Percentiles rank a stretch among this genome's conserved stretches.
Conservation (phyloP, 768 basidiomycete species). For the Phaeotremella skinneri region DNA sequence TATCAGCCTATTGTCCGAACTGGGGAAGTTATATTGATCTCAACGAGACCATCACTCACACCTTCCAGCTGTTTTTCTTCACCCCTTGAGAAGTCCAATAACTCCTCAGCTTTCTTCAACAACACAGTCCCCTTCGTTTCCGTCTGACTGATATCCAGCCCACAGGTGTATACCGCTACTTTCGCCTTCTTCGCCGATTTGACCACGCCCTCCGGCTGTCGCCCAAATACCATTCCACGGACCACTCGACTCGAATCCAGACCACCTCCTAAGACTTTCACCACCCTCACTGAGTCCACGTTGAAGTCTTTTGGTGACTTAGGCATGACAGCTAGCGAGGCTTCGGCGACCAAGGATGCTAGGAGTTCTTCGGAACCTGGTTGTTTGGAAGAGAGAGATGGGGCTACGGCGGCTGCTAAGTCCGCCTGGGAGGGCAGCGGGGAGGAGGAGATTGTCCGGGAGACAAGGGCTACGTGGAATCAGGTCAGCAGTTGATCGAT, state of each 20-base stretch:
- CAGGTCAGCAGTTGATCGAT: constrained; percentile 2
- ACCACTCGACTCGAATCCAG: constrained; percentile 82
- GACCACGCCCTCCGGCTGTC: constrained; percentile 85
- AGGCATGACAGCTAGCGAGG: constrained; percentile 83
- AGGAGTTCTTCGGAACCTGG: constrained; percentile 88
- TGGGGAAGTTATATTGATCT: background rate
- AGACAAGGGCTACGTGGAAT: constrained; percentile 28
- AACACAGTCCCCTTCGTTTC: constrained; percentile 99
- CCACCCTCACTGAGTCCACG: constrained; percentile 95
- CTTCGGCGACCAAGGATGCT: constrained; percentile 82
- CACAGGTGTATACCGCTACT: constrained; percentile 91
- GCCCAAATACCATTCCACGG: constrained; percentile 95
- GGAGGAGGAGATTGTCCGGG: constrained; percentile 46
- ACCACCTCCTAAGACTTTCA: constrained; percentile 96
- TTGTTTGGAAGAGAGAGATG: constrained; percentile 94
- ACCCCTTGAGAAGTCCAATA: constrained; percentile 92
- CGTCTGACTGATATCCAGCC: constrained; percentile 89
- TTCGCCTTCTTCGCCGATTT: constrained; percentile 83
- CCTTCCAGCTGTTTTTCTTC: constrained; percentile 97
- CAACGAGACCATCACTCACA: constrained; percentile 45
- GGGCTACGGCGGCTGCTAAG: constrained; percentile 72
- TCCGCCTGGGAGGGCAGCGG: constrained; percentile 68
- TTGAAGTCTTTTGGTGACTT: constrained; percentile 82
- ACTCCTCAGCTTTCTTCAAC: constrained; percentile 89
- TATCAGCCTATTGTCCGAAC: background rate